Evolutionary conservation across 768 basidiomycete genomes (phyloP), one percentile per base, ranked within the genome.

Genomic region (Asterophora lycoperdoides): DNA sequence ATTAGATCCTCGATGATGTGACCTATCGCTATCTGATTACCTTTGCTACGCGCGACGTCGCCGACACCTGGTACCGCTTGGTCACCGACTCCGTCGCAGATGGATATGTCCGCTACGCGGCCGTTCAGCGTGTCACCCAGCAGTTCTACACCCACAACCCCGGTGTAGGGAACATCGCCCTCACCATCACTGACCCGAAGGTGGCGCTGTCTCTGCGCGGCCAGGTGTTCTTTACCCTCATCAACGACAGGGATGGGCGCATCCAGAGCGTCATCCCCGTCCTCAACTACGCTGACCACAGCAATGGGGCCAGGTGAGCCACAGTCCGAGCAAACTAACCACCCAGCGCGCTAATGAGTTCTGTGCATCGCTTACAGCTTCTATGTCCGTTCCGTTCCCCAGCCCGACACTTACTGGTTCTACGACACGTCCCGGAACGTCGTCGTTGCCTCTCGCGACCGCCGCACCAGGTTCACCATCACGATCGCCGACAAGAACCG

Each of bases 21-120:
- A 51, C 19, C 23, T 30, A 9, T 7, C 57, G 59, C 36, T 60
- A 54, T 46, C 10, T 65, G 2, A 54, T 58, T 40, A 55, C 52
- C n/a, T 65, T 65, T 33, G 48, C 46, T 5, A 52, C 44, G 9
- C 51, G 58, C 20, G 56, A 50, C 19, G 50, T 57, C 8, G 63
- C 63, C 28, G 63, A 63, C 39, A 56, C 59, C 14, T 65, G 63
- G 61, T 65, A 56, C 56, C 48, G 61, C 14, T 41, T 47, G 17
- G 45, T 65, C 20, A 54, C 58, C 18, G 53, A 51, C 23, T 53
- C 53, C 18, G 46, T 55, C 14, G 26, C 37, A 8, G 11, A 35
- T 14, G 54, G 51, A 18, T 47, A 52, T 34, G 20, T 18, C 6
- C 46, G 51, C 10, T 57, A 54, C 41, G 35, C 14, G 6, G 35